Conservation (phyloP, 2,329 filamentous ascomycete species). For the Alternaria hordeiaustralica region DNA sequence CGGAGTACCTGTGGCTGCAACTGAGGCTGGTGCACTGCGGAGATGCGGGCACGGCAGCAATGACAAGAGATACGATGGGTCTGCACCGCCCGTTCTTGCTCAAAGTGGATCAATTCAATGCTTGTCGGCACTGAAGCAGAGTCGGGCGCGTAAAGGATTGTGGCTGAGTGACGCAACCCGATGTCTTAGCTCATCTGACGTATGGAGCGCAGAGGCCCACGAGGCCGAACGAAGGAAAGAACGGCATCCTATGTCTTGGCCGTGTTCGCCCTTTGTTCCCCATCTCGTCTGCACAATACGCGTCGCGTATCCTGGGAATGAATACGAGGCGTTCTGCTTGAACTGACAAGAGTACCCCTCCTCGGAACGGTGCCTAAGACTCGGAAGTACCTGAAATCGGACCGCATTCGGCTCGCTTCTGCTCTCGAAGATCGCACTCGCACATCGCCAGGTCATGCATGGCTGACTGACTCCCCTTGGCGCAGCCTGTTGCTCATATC, state of each 20-base stretch:
- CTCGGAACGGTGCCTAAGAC: not conserved
- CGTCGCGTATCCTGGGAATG: not conserved
- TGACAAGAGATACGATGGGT: slow-evolving; percentile 13
- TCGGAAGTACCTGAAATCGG: not conserved
- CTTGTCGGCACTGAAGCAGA: slow-evolving; percentile 24
- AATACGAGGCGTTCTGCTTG: not conserved
- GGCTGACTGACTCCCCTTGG: slow-evolving; percentile 12
- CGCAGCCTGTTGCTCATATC: not conserved
- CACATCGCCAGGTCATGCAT: not conserved
- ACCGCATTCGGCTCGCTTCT: not conserved
- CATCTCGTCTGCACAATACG: not conserved
- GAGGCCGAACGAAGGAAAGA: slow-evolving; percentile 13
- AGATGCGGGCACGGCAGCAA: slow-evolving; percentile 13
- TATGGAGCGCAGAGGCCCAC: slow-evolving; percentile 1
- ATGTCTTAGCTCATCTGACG: slow-evolving; percentile 19
- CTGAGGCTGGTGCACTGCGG: slow-evolving; percentile 30
- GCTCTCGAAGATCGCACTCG: not conserved
- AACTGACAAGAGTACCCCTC: not conserved
- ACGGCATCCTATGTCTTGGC: slow-evolving; percentile 25
- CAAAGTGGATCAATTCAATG: slow-evolving; percentile 18
- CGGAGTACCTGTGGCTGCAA: slow-evolving; percentile 31
- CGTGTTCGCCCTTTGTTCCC: not conserved
- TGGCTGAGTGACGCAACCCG: slow-evolving; percentile 32
- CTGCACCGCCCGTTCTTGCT: slow-evolving; percentile 18
- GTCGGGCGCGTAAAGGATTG: slow-evolving; percentile 23